A percentile compares a stretch with the other conserved stretches of the same genome.
phyloP scores from a whole-genome alignment of 75 land plant genomes.

The Picea sitchensis region DNA sequence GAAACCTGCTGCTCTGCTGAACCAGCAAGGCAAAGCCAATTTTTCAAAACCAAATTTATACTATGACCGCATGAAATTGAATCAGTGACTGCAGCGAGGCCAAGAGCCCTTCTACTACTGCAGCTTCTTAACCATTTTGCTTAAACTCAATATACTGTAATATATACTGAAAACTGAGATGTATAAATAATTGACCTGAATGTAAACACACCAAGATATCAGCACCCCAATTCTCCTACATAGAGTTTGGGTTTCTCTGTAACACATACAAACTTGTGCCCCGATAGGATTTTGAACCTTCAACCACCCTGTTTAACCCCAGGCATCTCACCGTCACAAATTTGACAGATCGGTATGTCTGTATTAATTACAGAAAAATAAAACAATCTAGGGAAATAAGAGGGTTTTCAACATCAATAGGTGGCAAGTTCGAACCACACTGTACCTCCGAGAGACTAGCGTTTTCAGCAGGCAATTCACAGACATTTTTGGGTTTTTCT shows the following conservation, averaged over 20 bases:
- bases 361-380: conserved; percentile 6
- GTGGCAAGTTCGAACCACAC: conserved; percentile 5
- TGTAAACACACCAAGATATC: background rate
- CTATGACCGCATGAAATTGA: background rate
- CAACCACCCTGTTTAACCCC: background rate
- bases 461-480: conserved; percentile 2
- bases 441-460: background rate
- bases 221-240: background rate
- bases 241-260: background rate
- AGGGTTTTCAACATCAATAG: conserved; percentile 6
- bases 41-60: background rate
- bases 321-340: background rate
- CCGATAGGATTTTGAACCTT: background rate
- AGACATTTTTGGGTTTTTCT: background rate
- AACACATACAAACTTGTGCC: background rate
- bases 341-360: background rate
- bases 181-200: background rate
- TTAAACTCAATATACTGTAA: background rate
- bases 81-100: background rate
- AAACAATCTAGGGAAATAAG: conserved; percentile 11
- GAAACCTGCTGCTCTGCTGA: background rate
- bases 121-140: background rate
- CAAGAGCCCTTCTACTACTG: background rate
- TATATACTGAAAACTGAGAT: background rate
- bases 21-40: background rate